Evolutionary conservation across 2,329 filamentous ascomycete species (phyloP), one percentile per base, ranked within the genome.

Genomic region (Myriangium duriaei): DNA sequence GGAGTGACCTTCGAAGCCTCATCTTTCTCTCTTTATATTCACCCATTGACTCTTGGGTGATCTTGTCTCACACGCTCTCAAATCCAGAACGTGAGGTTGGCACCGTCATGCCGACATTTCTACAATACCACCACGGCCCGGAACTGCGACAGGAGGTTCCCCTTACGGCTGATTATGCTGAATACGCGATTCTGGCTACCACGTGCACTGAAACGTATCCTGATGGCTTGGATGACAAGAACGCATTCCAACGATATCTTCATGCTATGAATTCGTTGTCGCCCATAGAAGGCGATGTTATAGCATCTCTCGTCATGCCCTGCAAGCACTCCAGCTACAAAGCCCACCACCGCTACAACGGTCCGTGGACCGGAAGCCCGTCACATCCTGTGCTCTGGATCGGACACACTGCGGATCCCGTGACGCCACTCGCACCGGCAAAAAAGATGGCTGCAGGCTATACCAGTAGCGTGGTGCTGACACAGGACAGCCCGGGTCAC

Each of bases 271-370:
- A 55, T 4, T 41, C 38, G 3, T 45, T 58, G 2, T 60, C 56
- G 2, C 57, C 58, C 0, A 51, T 52, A 3, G 47, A 55, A 1
- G 62, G 59, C 10, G 52, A 54, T 2, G 51, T 58, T 28, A 64
- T 61, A 62, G 44, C 59, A 1, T 49, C 47, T 29, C 45, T 62
- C 2, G 47, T 45, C 5, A 46, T 63, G 50, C 51, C 51, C 30
- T 67, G 64, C 39, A 48, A 56, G 3, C 49, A 51, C n/a, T 65
- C 61, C 56, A 45, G 45, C 10, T 52, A 62, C 33, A 48, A 52
- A 2, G 50, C 63, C 2, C 42, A 45, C 11, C 49, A 57, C 42
- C 51, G 49, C 29, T 64, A 58, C 40, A 45, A 42, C 12, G 47
- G 45, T 1, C 47, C 48, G 9, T 52, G 43, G 37, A 30, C 44